phyloP scores from a whole-genome alignment of 768 basidiomycete genomes.

The Boletus coccyginus region DNA sequence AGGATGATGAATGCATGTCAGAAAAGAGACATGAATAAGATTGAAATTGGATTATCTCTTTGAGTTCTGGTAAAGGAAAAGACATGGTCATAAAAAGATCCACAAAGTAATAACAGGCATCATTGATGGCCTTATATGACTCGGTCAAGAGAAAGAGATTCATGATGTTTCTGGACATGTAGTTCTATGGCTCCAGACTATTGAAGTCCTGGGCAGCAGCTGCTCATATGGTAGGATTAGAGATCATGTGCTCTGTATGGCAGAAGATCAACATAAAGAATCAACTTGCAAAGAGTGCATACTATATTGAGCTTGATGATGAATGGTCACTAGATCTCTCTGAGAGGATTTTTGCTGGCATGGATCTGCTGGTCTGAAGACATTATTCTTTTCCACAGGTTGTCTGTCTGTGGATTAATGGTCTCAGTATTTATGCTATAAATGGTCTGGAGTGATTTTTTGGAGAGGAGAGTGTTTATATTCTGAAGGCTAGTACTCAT shows the following conservation, averaged over 20 bases:
- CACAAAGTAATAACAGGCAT: background rate
- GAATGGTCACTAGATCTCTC: too few species aligned
- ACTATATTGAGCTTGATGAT: too few species aligned
- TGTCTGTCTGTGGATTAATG: too few species aligned
- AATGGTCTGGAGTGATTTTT: too few species aligned
- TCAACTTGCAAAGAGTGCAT: too few species aligned
- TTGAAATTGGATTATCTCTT: background rate
- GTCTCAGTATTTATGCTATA: too few species aligned
- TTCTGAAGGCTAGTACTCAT: too few species aligned
- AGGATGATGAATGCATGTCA: background rate
- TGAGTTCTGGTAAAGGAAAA: fast-evolving
- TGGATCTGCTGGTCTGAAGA: too few species aligned
- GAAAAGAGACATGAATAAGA: background rate
- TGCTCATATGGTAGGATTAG: conserved; percentile 8
- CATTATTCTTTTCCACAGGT: too few species aligned
- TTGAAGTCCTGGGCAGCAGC: background rate
- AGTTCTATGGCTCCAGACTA: background rate
- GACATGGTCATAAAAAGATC: conserved; percentile 1
- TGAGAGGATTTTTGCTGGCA: too few species aligned
- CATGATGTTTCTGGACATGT: conserved; percentile 1
- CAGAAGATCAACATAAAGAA: too few species aligned
- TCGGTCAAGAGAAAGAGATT: conserved; percentile 3
- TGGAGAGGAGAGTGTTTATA: too few species aligned
- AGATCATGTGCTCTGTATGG: background rate
- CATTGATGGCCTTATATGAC: background rate